Conservation (phyloP, 129 eudicot genomes). For the Glebionis coronaria region DNA sequence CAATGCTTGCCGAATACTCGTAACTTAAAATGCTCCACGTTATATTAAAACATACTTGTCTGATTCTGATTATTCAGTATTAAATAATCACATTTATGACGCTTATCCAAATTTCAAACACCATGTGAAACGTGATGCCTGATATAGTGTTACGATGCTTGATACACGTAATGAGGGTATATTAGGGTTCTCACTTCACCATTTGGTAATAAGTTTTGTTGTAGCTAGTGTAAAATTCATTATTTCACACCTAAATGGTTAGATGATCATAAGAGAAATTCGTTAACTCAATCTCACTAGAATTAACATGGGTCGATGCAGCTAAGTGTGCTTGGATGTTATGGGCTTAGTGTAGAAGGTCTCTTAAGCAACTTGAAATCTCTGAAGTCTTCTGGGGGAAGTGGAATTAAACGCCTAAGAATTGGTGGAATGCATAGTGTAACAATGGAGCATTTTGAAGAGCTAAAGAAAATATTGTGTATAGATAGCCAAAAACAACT, state of each 20-base stretch:
- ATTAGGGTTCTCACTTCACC: background rate
- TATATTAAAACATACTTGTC: background rate
- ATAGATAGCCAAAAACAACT: constrained; percentile 24
- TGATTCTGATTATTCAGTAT: background rate
- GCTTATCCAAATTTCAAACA: background rate
- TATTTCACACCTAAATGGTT: background rate
- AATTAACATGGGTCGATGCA: constrained; percentile 29
- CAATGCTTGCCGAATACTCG: background rate
- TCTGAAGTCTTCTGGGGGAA: constrained; percentile 27
- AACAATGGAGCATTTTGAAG: constrained; percentile 46
- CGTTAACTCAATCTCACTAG: background rate
- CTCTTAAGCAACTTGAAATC: constrained; percentile 42
- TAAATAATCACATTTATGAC: background rate
- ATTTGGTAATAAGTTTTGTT: background rate
- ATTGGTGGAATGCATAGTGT: constrained; percentile 41
- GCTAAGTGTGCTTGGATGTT: constrained; percentile 68
- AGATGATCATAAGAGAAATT: background rate
- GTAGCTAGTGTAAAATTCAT: background rate
- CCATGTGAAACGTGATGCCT: background rate
- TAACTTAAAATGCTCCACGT: background rate
- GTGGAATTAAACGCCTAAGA: constrained; percentile 50
- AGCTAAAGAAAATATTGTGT: constrained; percentile 37
- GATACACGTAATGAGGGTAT: background rate
- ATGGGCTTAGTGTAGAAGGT: constrained; percentile 43
- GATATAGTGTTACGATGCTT: background rate